Conservation (phyloP, 75 land plant genomes). For the Selaginella tamariscina region DNA sequence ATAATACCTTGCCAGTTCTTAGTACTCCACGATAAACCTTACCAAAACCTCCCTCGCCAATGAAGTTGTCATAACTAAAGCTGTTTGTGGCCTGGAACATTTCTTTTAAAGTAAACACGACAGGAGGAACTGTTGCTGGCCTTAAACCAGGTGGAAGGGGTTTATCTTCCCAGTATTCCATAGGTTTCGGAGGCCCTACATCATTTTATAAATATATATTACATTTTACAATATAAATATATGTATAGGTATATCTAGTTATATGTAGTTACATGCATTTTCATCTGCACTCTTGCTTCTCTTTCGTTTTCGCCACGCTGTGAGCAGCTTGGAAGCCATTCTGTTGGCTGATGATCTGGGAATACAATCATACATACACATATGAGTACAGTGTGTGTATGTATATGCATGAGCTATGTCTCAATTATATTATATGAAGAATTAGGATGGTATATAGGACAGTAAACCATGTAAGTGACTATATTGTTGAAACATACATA, state of each 20-base stretch:
- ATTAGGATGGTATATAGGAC: too few species aligned
- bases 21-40: neutral
- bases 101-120: conserved; percentile 1
- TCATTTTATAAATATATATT: too few species aligned
- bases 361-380: too few species aligned
- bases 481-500: too few species aligned
- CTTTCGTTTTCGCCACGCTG: conserved; percentile 5
- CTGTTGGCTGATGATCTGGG: too few species aligned
- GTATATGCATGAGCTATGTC: too few species aligned
- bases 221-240: too few species aligned
- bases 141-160: neutral
- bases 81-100: conserved; percentile 6
- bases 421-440: too few species aligned
- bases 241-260: too few species aligned
- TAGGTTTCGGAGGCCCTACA: conserved; percentile 3
- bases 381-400: too few species aligned
- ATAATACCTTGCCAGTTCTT: neutral
- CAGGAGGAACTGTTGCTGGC: neutral
- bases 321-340: conserved; percentile 9
- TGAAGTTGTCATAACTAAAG: conserved; percentile 3
- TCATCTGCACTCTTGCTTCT: neutral
- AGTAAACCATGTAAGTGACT: too few species aligned
- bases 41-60: conserved; percentile 11
- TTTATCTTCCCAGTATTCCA: neutral
- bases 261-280: neutral